phyloP scores from a whole-genome alignment of 441 rosid species.

The Adansonia rubrostipa region DNA sequence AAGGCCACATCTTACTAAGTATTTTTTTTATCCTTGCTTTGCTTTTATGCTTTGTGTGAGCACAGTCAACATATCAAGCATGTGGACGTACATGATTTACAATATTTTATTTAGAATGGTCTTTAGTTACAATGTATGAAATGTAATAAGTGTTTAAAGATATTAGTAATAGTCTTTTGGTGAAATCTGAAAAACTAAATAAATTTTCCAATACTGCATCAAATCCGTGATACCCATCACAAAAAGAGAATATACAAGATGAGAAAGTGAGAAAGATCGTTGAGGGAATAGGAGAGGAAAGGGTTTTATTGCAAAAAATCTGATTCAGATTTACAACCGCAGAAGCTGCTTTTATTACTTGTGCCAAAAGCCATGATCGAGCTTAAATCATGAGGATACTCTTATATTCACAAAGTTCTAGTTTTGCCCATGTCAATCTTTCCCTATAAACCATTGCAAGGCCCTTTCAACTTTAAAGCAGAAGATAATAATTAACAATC shows the following conservation, averaged over 20 bases:
- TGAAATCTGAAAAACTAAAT: constrained; percentile 1
- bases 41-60: constrained; percentile 12
- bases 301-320: neutral
- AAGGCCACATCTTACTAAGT: neutral
- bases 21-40: constrained; percentile 3
- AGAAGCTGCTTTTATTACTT: neutral
- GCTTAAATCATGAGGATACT: constrained; percentile 13
- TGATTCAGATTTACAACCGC: neutral
- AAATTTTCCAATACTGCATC: neutral
- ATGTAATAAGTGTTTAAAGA: neutral
- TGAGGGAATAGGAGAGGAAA: neutral
- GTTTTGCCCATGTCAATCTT: constrained; percentile 3
- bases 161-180: neutral
- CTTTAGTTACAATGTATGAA: constrained; percentile 9
- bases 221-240: neutral
- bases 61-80: constrained; percentile 12
- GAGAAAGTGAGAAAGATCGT: neutral
- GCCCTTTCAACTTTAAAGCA: neutral
- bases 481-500: neutral
- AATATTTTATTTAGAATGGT: neutral
- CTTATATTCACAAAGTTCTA: neutral
- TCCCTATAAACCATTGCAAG: neutral
- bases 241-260: neutral
- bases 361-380: neutral
- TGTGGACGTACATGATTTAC: constrained; percentile 18